Base-by-base conservation (phyloP, 257 asterid species). In the Nicotiana attenuata region DNA sequence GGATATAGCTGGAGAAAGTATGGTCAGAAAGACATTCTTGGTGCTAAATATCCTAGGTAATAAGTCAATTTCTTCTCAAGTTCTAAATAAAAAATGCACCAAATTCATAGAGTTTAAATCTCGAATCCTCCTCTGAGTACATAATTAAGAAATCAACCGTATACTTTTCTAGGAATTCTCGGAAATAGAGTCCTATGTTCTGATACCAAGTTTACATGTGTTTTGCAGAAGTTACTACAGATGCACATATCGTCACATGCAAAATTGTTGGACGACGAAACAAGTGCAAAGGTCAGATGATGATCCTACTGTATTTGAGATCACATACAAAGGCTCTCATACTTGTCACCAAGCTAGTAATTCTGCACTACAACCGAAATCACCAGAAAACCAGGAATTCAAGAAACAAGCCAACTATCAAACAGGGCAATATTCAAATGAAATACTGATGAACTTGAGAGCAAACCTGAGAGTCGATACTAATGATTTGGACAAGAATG, bases 211-310 rank as follows among this genome's bases (percentile, higher is more conserved):
- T 59, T 20, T 67, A 0, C 68, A 14, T 66, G 33, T 80, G 65
- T 83, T 69, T 16, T 85, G 87, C 98, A 93, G 99, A 85, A 94
- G 98, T 90, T 96, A 96, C 78, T 92, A 96, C 87, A 85, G 98
- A 84, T 96, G 99, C 78, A 92, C 97, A 0, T 94, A 92, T 81
- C 95, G 97, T 1, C 88, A 47, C 17, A 85, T 82, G 7, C 86
- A 85, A 53, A 89, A 91, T 59, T 92, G 99, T 82, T 91, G 95
- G 97, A 97, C 98, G 10, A 93, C 93, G 5, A 96, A 96, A 89
- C 97, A 94, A 85, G 97, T 94, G 81, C 99, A 96, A 71, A 91
- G 98, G 85, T 94, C 97, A 16, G 98, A 96, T 77, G 93, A 91
- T 19, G 98, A 96, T 76, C 93, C 97, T 17, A 86, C 90, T n/a